Percentiles rank a stretch among this genome's conserved stretches.
Evolutionary conservation across 1,139 yeast species (phyloP).

Genomic region (Geotrichum aggregatum): DNA sequence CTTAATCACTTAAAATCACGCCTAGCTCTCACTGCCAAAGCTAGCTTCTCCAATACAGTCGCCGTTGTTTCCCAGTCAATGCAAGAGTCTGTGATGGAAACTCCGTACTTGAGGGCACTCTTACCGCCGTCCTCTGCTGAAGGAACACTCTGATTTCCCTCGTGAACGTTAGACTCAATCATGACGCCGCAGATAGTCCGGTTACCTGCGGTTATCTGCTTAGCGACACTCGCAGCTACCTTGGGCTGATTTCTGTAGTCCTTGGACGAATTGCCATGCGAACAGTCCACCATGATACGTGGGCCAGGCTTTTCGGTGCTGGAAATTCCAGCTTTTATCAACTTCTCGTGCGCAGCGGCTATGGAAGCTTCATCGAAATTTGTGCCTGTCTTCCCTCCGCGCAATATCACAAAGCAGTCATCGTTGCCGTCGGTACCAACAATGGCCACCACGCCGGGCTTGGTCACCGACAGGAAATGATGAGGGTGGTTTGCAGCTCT

Average conservation of each 20-base stretch:
- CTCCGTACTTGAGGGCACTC: conserved; percentile 75
- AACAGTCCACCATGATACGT: conserved; percentile 93
- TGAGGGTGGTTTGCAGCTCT: conserved; percentile 91
- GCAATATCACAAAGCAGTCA: conserved; percentile 82
- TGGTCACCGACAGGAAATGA: conserved; percentile 89
- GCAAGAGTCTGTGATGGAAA: conserved; percentile 95
- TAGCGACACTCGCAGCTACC: conserved; percentile 77
- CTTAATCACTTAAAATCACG: conserved; percentile 38
- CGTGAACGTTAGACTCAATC: conserved; percentile 89
- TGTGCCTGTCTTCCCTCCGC: conserved; percentile 94
- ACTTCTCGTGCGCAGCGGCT: conserved; percentile 59
- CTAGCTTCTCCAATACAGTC: conserved; percentile 61
- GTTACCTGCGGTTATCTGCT: conserved; percentile 76
- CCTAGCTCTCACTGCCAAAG: conserved; percentile 76
- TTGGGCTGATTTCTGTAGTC: conserved; percentile 89
- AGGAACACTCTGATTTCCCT: conserved; percentile 83
- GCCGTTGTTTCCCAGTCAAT: conserved; percentile 85
- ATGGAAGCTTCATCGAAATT: conserved; percentile 79
- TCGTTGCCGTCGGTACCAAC: conserved; percentile 92
- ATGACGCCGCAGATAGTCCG: conserved; percentile 81
- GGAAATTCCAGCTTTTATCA: conserved; percentile 54
- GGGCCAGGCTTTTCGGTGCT: conserved; percentile 42
- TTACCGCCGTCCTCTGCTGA: conserved; percentile 65
- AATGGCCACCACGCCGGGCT: conserved; percentile 91
- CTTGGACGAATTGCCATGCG: conserved; percentile 92